Conservation (phyloP, 345 rosid genomes). For the Pistacia vera region DNA sequence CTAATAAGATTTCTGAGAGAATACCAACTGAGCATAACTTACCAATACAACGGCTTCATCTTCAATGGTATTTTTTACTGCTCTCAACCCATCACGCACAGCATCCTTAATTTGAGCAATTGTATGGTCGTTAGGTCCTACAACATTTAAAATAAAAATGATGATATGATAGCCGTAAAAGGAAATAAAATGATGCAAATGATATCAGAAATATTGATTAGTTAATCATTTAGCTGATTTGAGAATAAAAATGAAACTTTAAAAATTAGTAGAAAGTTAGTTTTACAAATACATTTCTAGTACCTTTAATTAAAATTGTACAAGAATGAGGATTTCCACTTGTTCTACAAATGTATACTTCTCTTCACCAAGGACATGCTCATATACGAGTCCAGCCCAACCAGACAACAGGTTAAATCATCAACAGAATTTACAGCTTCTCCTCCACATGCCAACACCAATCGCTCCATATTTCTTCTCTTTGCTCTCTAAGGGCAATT, state of each 20-base stretch:
- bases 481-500: conserved; percentile 97
- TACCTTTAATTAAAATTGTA: conserved; percentile 94
- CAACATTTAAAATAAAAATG: conserved; percentile 2
- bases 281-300: background rate
- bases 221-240: background rate
- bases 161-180: background rate
- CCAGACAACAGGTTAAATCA: conserved; percentile 86
- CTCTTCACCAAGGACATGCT: conserved; percentile 93
- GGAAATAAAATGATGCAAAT: background rate
- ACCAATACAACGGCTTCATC: conserved; percentile 92
- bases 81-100: conserved; percentile 93
- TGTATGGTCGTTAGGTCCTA: conserved; percentile 98
- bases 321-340: conserved; percentile 89
- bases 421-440: conserved; percentile 95
- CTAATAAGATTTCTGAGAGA: background rate
- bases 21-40: conserved; percentile 25
- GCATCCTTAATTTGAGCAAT: conserved; percentile 99
- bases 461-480: conserved; percentile 98
- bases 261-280: background rate
- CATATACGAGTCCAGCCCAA: conserved; percentile 98
- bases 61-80: conserved; percentile 93
- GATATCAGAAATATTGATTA: conserved; percentile 1
- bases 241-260: background rate
- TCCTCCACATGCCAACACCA: conserved; percentile 97
- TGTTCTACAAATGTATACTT: conserved; percentile 96